Evolutionary conservation across 2,329 filamentous ascomycete genomes (phyloP).

Genomic region (Hymenoscyphus fructigenus): DNA sequence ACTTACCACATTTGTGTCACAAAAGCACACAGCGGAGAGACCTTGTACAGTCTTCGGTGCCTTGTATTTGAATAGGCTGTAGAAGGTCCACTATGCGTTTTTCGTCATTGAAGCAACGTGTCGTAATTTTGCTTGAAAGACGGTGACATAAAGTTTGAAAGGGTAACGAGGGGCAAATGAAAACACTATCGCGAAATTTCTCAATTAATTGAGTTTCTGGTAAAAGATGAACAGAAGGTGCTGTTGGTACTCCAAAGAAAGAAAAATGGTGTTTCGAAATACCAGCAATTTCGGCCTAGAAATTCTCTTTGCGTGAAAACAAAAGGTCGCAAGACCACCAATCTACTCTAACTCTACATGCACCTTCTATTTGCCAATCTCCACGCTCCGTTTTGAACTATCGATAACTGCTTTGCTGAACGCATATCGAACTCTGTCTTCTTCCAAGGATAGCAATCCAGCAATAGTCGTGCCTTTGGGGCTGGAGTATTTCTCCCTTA

Average conservation of each 20-base stretch:
- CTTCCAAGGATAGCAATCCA: slow-evolving; percentile 71
- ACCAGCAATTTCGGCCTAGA: background rate
- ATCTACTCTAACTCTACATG: background rate
- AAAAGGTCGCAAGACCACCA: background rate
- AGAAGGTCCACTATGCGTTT: no score
- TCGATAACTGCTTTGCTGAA: slow-evolving; percentile 68
- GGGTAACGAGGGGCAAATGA: no score
- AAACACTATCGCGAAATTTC: no score
- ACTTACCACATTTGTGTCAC: background rate
- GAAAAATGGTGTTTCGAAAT: no score
- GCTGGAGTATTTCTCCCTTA: slow-evolving; percentile 73
- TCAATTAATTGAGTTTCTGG: no score
- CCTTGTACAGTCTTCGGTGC: no score
- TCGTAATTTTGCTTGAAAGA: no score
- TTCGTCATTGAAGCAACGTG: no score
- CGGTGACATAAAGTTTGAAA: no score
- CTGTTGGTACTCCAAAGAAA: no score
- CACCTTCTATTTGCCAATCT: slow-evolving; percentile 24
- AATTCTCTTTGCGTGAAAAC: background rate
- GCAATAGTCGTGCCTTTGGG: slow-evolving; percentile 78
- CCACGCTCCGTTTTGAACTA: slow-evolving; percentile 51
- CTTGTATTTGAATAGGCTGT: no score
- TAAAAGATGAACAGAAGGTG: no score
- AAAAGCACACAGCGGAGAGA: background rate
- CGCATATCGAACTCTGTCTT: slow-evolving; percentile 66